A percentile compares a stretch with the other conserved stretches of the same genome.
These are phyloP conservation scores for Corchorus olitorius DNA, from an alignment of 345 rosid species.

Conservation along the genomic window DNA sequence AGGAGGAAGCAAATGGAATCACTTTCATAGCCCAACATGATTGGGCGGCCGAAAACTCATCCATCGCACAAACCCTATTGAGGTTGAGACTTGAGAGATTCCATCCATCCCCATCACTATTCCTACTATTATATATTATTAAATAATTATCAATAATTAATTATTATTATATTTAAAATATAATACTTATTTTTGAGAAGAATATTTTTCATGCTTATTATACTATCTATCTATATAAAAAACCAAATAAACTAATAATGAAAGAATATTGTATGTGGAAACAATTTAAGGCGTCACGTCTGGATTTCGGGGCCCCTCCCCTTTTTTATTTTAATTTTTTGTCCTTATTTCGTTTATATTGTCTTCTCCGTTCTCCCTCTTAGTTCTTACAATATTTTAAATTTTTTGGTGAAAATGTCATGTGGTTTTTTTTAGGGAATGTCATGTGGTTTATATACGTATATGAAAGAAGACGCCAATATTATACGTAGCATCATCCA, in stretches of 20 bases:
- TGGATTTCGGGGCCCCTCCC: not conserved
- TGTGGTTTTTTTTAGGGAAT: constrained; percentile 13
- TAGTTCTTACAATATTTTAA: too few species aligned
- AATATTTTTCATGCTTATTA: not conserved
- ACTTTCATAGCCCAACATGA: constrained; percentile 46
- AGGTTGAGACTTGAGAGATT: constrained; percentile 13
- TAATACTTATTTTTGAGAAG: not conserved
- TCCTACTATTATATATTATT: not conserved
- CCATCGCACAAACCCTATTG: constrained; percentile 1
- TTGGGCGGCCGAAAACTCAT: constrained; percentile 39
- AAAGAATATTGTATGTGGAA: constrained; percentile 21
- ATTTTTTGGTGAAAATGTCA: not conserved
- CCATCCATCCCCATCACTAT: constrained; percentile 14
- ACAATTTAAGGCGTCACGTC: constrained; percentile 22
- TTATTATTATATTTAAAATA: not conserved
- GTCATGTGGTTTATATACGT: constrained; percentile 27
- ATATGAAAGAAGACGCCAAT: constrained; percentile 18
- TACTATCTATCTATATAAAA: not conserved
- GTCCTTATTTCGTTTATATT: not conserved
- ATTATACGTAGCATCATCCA: constrained; percentile 20
- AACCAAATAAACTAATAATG: not conserved
- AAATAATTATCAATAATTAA: not conserved
- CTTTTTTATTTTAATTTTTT: too few species aligned
- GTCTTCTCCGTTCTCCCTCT: not conserved
- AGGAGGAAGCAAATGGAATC: constrained; percentile 62